phyloP scores from a whole-genome alignment of 768 basidiomycete species.

The Naematelia encephala region DNA sequence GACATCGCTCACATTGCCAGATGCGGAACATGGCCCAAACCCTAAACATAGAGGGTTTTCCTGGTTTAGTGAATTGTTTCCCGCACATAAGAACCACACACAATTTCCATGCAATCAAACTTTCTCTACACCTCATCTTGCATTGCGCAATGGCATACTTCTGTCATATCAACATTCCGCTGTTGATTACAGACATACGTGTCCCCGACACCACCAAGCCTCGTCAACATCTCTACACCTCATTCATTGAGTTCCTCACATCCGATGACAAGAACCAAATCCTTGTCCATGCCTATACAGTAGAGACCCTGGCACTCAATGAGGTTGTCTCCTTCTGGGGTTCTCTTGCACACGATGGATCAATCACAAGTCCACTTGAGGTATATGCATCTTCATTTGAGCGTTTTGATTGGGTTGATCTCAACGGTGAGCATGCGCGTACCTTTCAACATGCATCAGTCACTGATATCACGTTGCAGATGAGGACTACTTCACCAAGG shows the following conservation, averaged over 20 bases:
- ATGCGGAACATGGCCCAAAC: no score
- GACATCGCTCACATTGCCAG: background rate
- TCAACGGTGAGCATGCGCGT: background rate
- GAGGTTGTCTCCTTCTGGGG: constrained; percentile 4
- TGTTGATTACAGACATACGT: background rate
- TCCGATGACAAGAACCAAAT: background rate
- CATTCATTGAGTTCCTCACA: background rate
- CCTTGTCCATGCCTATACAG: background rate
- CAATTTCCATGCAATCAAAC: background rate
- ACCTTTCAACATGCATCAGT: background rate
- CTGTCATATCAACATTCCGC: background rate
- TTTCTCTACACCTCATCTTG: no score
- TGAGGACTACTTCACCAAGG: constrained; percentile 3
- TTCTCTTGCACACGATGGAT: constrained; percentile 6
- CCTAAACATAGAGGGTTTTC: no score
- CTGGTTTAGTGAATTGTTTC: no score
- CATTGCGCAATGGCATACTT: background rate
- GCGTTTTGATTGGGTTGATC: constrained; percentile 1
- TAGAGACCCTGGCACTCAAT: background rate
- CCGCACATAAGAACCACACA: background rate
- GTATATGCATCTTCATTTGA: background rate
- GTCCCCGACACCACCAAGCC: background rate
- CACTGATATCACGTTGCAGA: background rate
- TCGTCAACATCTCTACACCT: background rate
- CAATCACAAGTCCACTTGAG: background rate